These are phyloP conservation scores for Arthrobotrys entomopaga DNA, from an alignment of 2,329 filamentous ascomycete species.

Conservation along the genomic window DNA sequence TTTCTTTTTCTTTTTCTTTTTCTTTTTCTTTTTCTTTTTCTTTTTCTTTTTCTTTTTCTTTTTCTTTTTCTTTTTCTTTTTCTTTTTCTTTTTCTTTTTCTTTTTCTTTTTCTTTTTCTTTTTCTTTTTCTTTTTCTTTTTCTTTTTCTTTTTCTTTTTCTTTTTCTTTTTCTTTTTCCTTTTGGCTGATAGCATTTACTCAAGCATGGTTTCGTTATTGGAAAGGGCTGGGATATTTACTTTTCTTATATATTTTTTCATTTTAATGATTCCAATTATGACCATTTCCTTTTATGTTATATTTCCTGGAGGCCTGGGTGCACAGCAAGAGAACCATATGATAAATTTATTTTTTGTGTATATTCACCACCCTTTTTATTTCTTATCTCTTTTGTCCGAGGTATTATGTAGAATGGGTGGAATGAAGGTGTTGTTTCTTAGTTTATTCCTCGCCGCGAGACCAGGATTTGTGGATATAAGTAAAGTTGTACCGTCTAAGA, in stretches of 20 bases:
- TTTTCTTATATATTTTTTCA: background rate
- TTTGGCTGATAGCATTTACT: too few species aligned
- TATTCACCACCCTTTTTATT: constrained; percentile 6
- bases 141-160: constrained; percentile 9
- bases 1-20: constrained; percentile 1
- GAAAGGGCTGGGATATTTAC: constrained; percentile 31
- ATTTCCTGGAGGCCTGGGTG: constrained; percentile 5
- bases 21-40: constrained; percentile 8
- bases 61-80: constrained; percentile 1
- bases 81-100: constrained; percentile 8
- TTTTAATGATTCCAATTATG: constrained; percentile 40
- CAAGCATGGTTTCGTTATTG: background rate
- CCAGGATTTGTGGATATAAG: background rate
- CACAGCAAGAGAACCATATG: background rate
- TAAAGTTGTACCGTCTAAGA: too few species aligned
- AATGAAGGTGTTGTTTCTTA: constrained; percentile 4
- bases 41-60: constrained; percentile 2
- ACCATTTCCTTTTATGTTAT: constrained; percentile 20
- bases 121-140: constrained; percentile 1
- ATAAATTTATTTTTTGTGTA: constrained; percentile 20
- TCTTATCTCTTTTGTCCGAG: background rate
- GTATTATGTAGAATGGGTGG: constrained; percentile 24
- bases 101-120: constrained; percentile 2
- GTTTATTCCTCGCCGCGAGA: too few species aligned
- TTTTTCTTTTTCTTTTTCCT: constrained; percentile 5